These are phyloP conservation scores for Mycena vitilis DNA, from an alignment of 768 basidiomycete genomes.

Conservation along the genomic window DNA sequence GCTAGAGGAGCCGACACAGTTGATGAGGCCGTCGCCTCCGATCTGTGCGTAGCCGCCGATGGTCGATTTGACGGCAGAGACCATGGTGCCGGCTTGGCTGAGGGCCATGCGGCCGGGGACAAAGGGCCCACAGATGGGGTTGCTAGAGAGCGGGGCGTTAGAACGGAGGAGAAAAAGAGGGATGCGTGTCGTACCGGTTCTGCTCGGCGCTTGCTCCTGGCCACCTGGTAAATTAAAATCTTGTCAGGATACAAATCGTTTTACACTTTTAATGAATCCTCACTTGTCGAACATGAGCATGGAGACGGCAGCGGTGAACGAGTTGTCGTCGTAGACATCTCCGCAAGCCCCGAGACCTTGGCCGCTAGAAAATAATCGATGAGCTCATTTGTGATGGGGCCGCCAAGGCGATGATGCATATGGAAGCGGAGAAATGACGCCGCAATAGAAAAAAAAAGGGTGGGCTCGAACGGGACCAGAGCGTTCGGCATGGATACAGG, in stretches of 20 bases:
- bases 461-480: neutral
- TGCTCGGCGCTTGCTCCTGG: constrained; percentile 41
- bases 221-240: constrained; percentile 6
- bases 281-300: constrained; percentile 40
- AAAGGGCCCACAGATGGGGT: constrained; percentile 47
- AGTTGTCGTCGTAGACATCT: constrained; percentile 45
- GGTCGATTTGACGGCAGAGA: constrained; percentile 37
- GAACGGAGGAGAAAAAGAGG: neutral
- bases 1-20: constrained; percentile 16
- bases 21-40: constrained; percentile 45
- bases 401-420: too few species aligned
- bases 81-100: constrained; percentile 36
- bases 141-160: constrained; percentile 25
- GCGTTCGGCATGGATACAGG: neutral
- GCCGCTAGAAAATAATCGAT: constrained; percentile 35
- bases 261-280: neutral
- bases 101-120: constrained; percentile 41
- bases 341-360: constrained; percentile 47
- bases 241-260: neutral
- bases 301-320: constrained; percentile 46
- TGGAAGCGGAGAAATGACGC: neutral
- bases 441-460: constrained; percentile 6
- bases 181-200: constrained; percentile 39
- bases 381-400: constrained; percentile 10
- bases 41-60: constrained; percentile 36